Percentiles rank a stretch among this genome's conserved stretches.
Conservation (phyloP, 1,284 basidiomycete genomes). For the Volvariella volvacea region DNA sequence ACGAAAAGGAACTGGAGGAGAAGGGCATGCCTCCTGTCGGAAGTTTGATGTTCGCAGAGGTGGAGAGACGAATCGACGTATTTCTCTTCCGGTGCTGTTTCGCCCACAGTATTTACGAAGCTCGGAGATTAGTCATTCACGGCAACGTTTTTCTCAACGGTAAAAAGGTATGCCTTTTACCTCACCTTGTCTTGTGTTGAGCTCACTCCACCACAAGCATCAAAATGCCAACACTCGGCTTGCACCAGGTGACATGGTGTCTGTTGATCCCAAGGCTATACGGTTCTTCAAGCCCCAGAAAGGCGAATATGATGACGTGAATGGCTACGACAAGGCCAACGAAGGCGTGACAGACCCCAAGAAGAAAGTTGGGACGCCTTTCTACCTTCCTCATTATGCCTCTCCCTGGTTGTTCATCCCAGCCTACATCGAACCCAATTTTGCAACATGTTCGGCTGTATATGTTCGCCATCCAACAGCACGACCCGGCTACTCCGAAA, state of each 20-base stretch:
- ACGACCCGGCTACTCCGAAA: conserved; percentile 85
- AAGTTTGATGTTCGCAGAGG: conserved; percentile 86
- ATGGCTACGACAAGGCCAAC: conserved; percentile 5
- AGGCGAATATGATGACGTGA: conserved; percentile 23
- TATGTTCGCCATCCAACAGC: conserved; percentile 97
- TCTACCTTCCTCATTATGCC: conserved; percentile 84
- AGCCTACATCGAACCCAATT: conserved; percentile 90
- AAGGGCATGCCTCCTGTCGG: conserved; percentile 70
- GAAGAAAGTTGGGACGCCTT: conserved; percentile 44
- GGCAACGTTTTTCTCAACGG: conserved; percentile 91
- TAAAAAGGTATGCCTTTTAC: conserved; percentile 56
- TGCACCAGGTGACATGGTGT: conserved; percentile 91
- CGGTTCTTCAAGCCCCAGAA: conserved; percentile 58
- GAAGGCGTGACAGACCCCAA: not conserved
- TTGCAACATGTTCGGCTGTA: conserved; percentile 86
- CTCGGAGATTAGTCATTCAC: conserved; percentile 79
- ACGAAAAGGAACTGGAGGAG: conserved; percentile 46
- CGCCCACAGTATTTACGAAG: conserved; percentile 86
- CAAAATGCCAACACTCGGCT: conserved; percentile 85
- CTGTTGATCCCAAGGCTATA: conserved; percentile 80
- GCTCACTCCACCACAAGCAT: conserved; percentile 42
- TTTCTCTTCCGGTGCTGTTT: conserved; percentile 92
- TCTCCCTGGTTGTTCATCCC: conserved; percentile 94
- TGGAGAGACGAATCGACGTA: conserved; percentile 93
- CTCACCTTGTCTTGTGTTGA: conserved; percentile 2